Conservation (phyloP, 169 alveolate genomes). For the Theileria annulata region DNA sequence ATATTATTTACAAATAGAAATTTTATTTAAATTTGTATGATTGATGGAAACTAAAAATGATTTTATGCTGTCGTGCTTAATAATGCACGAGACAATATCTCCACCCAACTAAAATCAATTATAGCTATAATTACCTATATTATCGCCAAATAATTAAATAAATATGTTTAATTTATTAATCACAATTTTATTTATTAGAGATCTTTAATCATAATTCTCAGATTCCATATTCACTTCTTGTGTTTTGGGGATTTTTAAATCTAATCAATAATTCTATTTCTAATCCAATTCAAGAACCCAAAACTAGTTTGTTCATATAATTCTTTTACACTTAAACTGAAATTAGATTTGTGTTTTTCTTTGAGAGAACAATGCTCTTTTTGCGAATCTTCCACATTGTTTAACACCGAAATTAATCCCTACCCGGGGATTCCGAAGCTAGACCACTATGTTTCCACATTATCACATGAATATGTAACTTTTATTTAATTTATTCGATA, state of each 20-base stretch:
- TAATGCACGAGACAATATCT: slow-evolving; percentile 6
- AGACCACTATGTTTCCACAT: background rate
- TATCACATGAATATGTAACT: slow-evolving; percentile 19
- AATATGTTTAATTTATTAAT: no score
- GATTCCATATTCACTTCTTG: background rate
- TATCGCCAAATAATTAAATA: no score
- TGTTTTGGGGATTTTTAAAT: background rate
- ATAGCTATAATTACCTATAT: background rate
- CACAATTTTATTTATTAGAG: background rate
- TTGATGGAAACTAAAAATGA: slow-evolving; percentile 7
- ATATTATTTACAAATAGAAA: slow-evolving; percentile 5
- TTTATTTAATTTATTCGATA: background rate
- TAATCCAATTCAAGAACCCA: background rate
- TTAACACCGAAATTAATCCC: background rate
- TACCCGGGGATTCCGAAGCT: slow-evolving; percentile 10
- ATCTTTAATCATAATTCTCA: background rate
- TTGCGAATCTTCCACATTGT: background rate
- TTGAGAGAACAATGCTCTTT: background rate
- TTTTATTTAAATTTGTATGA: background rate
- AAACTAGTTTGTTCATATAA: background rate
- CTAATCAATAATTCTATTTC: background rate
- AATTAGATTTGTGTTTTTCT: slow-evolving; percentile 5
- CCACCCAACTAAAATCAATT: slow-evolving; percentile 5
- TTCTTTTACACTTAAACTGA: background rate
- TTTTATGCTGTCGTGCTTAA: slow-evolving; percentile 11